phyloP scores from a whole-genome alignment of 129 eudicot species.

The Centrapalus pauciflorus region DNA sequence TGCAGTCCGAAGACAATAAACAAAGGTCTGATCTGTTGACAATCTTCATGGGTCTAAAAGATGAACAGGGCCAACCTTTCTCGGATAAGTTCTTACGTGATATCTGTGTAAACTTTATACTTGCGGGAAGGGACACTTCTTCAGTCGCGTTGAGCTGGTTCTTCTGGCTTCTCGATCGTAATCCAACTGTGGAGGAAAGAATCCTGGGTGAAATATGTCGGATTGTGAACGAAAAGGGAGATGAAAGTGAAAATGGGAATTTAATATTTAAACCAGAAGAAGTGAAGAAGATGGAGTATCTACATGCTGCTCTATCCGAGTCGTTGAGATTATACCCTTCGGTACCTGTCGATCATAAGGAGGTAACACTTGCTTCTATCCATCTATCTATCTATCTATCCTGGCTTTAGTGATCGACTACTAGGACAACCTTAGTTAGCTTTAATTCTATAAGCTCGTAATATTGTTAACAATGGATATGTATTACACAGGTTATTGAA shows the following conservation, averaged over 20 bases:
- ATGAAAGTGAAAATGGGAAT: conserved; percentile 9
- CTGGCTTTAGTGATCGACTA: too few relatives aligned
- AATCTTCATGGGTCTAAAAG: conserved; percentile 76
- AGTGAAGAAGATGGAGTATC: conserved; percentile 85
- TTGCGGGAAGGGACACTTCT: conserved; percentile 97
- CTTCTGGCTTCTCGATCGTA: conserved; percentile 77
- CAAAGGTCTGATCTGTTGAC: conserved; percentile 82
- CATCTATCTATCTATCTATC: background rate
- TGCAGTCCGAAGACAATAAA: conserved; percentile 32
- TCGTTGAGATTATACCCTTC: conserved; percentile 93
- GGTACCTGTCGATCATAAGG: conserved; percentile 96
- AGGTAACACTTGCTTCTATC: conserved; percentile 47
- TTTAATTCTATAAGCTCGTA: background rate
- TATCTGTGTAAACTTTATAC: conserved; percentile 86
- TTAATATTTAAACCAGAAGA: conserved; percentile 70
- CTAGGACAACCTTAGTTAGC: too few relatives aligned
- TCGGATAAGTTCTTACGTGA: conserved; percentile 83
- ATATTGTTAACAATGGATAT: background rate
- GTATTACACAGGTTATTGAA: conserved; percentile 47
- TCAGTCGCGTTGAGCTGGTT: conserved; percentile 97
- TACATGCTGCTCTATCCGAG: conserved; percentile 93
- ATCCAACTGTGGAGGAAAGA: conserved; percentile 67
- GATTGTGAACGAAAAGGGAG: conserved; percentile 46
- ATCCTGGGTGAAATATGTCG: conserved; percentile 58
- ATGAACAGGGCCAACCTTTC: conserved; percentile 58